Conservation (phyloP, 805 yeast species). For the Suhomyces prunicola region DNA sequence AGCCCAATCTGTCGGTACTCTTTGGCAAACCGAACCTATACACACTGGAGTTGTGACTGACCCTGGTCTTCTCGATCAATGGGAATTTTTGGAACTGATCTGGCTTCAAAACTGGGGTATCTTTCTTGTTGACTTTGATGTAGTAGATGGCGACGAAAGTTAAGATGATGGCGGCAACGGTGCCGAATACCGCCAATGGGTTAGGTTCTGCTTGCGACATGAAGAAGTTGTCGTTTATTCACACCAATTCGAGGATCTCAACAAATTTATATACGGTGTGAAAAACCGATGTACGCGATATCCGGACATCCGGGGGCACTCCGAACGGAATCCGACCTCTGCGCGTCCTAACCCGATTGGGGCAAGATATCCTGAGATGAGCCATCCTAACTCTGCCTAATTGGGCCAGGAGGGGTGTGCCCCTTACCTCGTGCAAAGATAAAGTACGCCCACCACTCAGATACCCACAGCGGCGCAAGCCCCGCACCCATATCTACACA, state of each 20-base stretch:
- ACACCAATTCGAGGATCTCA: background rate
- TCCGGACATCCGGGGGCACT: background rate
- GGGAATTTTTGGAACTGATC: conserved; percentile 76
- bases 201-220: conserved; percentile 35
- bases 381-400: background rate
- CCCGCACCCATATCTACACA: background rate
- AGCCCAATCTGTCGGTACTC: conserved; percentile 70
- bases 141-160: conserved; percentile 33
- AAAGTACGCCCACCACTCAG: background rate
- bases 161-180: conserved; percentile 36
- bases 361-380: background rate
- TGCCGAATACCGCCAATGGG: conserved; percentile 39
- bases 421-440: background rate
- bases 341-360: background rate
- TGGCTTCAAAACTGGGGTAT: conserved; percentile 55
- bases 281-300: background rate
- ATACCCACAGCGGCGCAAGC: background rate
- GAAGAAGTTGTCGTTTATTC: background rate
- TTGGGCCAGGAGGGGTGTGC: background rate
- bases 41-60: conserved; percentile 78
- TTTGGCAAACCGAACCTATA: conserved; percentile 82
- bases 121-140: conserved; percentile 32
- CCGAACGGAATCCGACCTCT: background rate
- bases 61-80: conserved; percentile 67
- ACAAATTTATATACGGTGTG: background rate